Evolutionary conservation across 2,329 filamentous ascomycete species (phyloP), one percentile per base, ranked within the genome.

Genomic region (Alternaria sp.): DNA sequence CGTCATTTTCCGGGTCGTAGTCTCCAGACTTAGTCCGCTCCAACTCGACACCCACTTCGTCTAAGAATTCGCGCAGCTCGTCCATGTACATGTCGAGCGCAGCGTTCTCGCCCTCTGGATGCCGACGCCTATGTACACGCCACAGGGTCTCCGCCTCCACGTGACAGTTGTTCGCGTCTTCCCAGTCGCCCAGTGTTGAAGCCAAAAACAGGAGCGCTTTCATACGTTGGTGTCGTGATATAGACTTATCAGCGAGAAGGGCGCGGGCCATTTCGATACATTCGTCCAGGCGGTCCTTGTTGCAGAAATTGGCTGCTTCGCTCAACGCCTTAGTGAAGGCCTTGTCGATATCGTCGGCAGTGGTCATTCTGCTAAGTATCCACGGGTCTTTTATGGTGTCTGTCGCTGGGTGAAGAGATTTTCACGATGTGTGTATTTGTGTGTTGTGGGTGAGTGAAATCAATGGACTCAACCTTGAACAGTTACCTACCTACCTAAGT

Each of bases 21-120:
- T n/a, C 32, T 1, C 1, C 36, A 40, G 2, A 5, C 9, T 17
- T 1, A 40, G 36, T 40, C 5, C 36, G 36, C 4, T 10, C 15
- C 36, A 40, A 40, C 0, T 5, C 36, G 8, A 0, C n/a, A 6
- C n/a, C 4, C 15, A 40, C 36, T 6, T 40, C 15, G 8, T 40
- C 36, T 11, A 40, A 2, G 3, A 0, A 1, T 40, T 11, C 36
- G n/a, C 36, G 36, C n/a, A 40, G 0, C 0, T 40, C n/a, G 15
- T 40, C 9, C 36, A 17, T 40, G 36, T 17, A 5, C 36, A 0
- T 40, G 11, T 40, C 36, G 36, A 40, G 36, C 9, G 0, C 36
- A 17, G 36, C n/a, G 6, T 45, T 1, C 19, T 45, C 43, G 3
- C 43, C 43, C 19, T 19, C 19, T 19, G 43, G 43, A 12, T 45